Percentiles rank a stretch among this genome's conserved stretches.
Evolutionary conservation across 768 basidiomycete species (phyloP).

Genomic region (Cystobasidium tubakii): DNA sequence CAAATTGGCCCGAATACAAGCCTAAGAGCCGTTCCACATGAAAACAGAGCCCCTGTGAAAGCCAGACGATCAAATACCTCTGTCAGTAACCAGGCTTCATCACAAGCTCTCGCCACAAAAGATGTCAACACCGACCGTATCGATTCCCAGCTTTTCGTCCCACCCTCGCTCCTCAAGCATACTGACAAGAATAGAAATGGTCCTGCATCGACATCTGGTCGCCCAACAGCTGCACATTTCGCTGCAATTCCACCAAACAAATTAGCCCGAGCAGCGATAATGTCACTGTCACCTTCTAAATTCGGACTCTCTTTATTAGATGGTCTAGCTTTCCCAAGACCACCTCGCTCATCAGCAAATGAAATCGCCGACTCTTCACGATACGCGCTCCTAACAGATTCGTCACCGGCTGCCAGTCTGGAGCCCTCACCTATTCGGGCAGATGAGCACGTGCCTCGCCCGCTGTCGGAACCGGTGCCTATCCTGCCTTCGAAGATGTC

Average conservation of each 20-base stretch:
- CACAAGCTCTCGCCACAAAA: background rate
- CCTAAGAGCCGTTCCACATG: background rate
- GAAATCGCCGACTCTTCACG: background rate
- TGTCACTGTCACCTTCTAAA: slow-evolving; percentile 22
- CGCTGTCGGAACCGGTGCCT: background rate
- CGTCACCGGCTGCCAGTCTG: background rate
- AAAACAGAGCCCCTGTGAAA: background rate
- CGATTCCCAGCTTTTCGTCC: background rate
- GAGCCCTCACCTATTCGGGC: slow-evolving; percentile 4
- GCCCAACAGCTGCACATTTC: background rate
- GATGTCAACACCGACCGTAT: background rate
- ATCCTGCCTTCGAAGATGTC: background rate
- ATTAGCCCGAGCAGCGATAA: background rate
- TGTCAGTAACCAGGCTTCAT: background rate
- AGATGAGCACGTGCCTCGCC: slow-evolving; percentile 20
- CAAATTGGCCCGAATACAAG: background rate
- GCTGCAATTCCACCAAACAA: background rate
- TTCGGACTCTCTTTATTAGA: background rate
- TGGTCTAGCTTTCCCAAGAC: background rate
- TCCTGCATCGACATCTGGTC: background rate
- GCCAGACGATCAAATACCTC: background rate
- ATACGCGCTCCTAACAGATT: background rate
- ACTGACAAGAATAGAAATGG: background rate
- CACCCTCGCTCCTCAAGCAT: background rate
- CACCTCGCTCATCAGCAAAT: background rate